Evolutionary conservation across 495 filamentous ascomycete genomes (phyloP), one percentile per base, ranked within the genome.

Genomic region (Aspergillus taichungensis): DNA sequence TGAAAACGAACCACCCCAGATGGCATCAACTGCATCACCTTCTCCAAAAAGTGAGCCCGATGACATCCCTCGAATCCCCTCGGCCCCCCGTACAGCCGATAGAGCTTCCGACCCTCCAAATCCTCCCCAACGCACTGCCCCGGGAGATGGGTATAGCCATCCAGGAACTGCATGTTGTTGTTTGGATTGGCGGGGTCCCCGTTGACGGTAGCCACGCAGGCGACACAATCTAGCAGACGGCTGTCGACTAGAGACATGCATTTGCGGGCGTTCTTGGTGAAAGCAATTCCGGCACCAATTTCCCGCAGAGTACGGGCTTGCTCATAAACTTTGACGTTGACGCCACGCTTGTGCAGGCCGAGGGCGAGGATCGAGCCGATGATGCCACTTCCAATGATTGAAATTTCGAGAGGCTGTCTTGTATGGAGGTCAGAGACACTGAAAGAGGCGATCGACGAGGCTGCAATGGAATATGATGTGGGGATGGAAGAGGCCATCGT

Each of bases 31-130:
- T 72, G 66, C 6, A 78, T 69, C 13, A 84, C 49, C 49, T 74
- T 66, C 13, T 78, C 75, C 13, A 83, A 58, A 46, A 79, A 83
- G 13, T 76, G 66, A 1, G 74, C 79, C 1, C 80, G 66, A 51
- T 80, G 75, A 39, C 67, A 67, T 8, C 66, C 66, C 27, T 68
- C 46, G 57, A 74, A 61, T 18, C 69, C 66, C 40, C 49, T 57
- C 6, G 32, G 14, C 3, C 56, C 56, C 0, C 37, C 46, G 39
- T 44, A 40, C n/a, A 60, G 14, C 34, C 43, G 47, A 14, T 48
- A 50, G 33, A 60, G 18, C 6, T 33, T 53, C 29, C 36, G 50
- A 6, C 34, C 38, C 1, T 33, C 41, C 18, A 44, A 18, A 6
- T 52, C 42, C 5, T 60, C 36, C 0, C 63, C 63, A 1, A 49